These are phyloP conservation scores for Thymus quinquecostatus DNA, from an alignment of 257 asterid genomes.

Conservation along the genomic window DNA sequence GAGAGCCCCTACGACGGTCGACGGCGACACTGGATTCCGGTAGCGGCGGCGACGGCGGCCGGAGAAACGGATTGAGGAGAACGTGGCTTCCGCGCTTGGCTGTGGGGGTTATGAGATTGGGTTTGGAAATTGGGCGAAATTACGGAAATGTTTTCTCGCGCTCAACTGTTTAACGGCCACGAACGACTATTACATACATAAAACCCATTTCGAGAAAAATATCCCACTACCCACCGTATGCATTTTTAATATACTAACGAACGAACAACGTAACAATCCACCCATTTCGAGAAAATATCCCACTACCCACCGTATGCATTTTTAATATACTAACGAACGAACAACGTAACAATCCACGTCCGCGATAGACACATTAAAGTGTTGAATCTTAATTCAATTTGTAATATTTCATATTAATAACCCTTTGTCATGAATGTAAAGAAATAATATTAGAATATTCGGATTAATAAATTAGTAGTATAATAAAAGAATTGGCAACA, in stretches of 20 bases:
- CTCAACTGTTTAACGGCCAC: conserved; percentile 37
- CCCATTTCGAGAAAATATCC: no score
- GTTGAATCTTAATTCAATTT: background rate
- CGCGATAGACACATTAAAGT: no score
- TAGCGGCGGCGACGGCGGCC: conserved; percentile 34
- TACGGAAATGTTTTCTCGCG: conserved; percentile 31
- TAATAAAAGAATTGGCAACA: background rate
- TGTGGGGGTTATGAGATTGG: conserved; percentile 33
- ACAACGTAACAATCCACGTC: no score
- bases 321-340: no score
- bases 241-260: no score
- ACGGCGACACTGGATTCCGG: conserved; percentile 1
- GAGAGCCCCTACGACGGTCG: background rate
- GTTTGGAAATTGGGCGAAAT: conserved; percentile 17
- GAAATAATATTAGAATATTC: background rate
- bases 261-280: no score
- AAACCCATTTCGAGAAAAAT: background rate
- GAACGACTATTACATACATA: background rate
- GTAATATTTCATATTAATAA: background rate
- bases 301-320: no score
- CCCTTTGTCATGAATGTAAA: background rate
- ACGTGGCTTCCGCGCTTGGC: conserved; percentile 9
- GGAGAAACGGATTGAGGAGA: background rate
- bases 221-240: no score
- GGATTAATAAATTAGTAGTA: background rate